Conservation (phyloP, 176 grass and related monocot species). For the Ensete glaucum region DNA sequence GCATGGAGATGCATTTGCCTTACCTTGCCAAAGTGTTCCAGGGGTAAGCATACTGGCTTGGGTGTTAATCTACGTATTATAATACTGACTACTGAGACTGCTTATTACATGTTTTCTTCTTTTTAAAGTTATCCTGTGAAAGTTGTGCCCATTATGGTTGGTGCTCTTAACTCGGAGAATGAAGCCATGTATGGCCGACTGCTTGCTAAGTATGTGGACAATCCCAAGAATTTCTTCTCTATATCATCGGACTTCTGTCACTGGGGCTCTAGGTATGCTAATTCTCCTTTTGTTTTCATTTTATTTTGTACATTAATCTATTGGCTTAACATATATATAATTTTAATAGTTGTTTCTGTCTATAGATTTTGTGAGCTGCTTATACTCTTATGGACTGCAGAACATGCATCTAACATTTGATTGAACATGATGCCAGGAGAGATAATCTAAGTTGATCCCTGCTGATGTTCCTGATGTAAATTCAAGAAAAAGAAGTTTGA, state of each 20-base stretch:
- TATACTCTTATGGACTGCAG: too few relatives aligned
- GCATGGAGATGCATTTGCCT: constrained; percentile 99
- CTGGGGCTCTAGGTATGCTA: constrained; percentile 73
- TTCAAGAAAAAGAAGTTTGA: too few relatives aligned
- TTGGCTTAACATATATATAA: neutral
- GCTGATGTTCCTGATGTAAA: too few relatives aligned
- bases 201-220: constrained; percentile 78
- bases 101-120: constrained; percentile 8
- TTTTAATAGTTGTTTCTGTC: too few relatives aligned
- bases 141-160: constrained; percentile 90
- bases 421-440: too few relatives aligned
- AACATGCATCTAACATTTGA: too few relatives aligned
- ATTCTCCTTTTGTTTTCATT: constrained; percentile 1
- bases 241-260: constrained; percentile 96
- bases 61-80: neutral
- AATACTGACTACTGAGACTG: neutral
- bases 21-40: constrained; percentile 94
- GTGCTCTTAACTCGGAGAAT: constrained; percentile 62
- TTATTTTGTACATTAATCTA: neutral
- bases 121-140: constrained; percentile 54
- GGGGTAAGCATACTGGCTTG: constrained; percentile 43
- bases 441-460: too few relatives aligned
- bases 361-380: too few relatives aligned
- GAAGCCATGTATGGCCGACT: constrained; percentile 80
- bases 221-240: constrained; percentile 89